A percentile compares a stretch with the other conserved stretches of the same genome.
Evolutionary conservation across 768 basidiomycete genomes (phyloP).

Genomic region (Lactifluus rugatus): DNA sequence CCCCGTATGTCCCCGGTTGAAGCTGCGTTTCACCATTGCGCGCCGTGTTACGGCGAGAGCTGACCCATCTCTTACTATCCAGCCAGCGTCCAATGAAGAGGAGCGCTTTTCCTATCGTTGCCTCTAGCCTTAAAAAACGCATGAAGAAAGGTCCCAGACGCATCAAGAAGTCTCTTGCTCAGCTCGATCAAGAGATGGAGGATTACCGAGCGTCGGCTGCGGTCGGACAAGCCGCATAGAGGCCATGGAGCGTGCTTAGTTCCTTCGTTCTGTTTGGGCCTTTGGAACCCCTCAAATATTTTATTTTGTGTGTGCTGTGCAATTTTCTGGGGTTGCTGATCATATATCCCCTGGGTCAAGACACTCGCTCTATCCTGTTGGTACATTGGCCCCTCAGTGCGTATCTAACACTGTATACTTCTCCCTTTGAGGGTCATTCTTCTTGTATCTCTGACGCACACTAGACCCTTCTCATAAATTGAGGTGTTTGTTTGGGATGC

Average conservation of each 20-base stretch:
- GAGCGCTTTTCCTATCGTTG: conserved; percentile 1
- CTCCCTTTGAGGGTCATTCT: background rate
- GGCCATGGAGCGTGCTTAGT: background rate
- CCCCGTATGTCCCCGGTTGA: conserved; percentile 2
- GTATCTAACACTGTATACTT: background rate
- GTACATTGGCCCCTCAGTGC: conserved; percentile 1
- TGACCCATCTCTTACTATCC: background rate
- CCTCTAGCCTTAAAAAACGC: conserved; percentile 25
- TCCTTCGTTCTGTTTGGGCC: background rate
- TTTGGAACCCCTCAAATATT: background rate
- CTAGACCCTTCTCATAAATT: background rate
- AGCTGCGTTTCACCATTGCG: background rate
- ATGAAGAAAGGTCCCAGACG: conserved; percentile 68
- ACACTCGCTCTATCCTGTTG: background rate
- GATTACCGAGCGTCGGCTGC: conserved; percentile 45
- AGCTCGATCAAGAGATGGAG: conserved; percentile 76
- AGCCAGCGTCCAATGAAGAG: conserved; percentile 9
- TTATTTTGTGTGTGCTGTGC: background rate
- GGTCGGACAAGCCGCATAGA: background rate
- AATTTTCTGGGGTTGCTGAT: conserved; percentile 3
- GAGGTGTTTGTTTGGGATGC: background rate
- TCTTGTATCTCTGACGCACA: background rate
- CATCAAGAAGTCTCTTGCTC: conserved; percentile 55
- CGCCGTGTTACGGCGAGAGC: background rate
- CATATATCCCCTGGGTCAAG: background rate